Base-by-base conservation (phyloP, 176 grass and related monocot genomes). In the Leersia perrieri region DNA sequence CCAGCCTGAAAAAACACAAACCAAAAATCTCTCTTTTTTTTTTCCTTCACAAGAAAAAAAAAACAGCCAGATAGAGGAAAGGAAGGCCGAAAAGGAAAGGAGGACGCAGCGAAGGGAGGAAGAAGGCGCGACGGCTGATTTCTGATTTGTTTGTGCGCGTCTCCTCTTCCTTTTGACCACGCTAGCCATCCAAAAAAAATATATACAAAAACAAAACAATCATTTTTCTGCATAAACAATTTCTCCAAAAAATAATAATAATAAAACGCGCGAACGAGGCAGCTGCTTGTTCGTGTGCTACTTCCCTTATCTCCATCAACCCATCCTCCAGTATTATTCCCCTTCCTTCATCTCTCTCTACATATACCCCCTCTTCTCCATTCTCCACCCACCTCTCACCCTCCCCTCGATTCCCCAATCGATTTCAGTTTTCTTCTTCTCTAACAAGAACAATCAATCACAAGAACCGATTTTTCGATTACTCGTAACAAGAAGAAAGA, bases 101-200 rank as follows among this genome's bases (percentile, higher is more conserved):
- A 70, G 32, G 38, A 53, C 70, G 32, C 73, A 80, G 72, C 40
- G 83, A 85, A 76, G 30, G 23, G 62, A 72, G 78, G 49, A 68
- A 49, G 82, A 84, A 88, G 86, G 68, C 75, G 60, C 77, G 14
- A 87, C 63, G 45, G 45, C 51, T 57, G 51, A 57, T 7, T 3
- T 7, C 35, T 38, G 35, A n/a, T 51, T 51, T 42, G 44, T 14
- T 79, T 70, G 80, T 49, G 75, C 90, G 87, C 89, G 74, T 92
- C 47, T 38, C 2, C 14, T 13, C 67, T 74, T 64, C 65, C 86
- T 95, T 95, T 95, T 95, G 90, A 95, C 89, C 84, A 86, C 42
- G 80, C 74, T 73, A 77, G 55, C 58, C 75, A 66, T 44, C 33
- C 33, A 16, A 16, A 49, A 68, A 63, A 65, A 36, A 80, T 62